Evolutionary conservation across 768 basidiomycete species (phyloP), one percentile per base, ranked within the genome.

Genomic region (Rhizopogon rudus): DNA sequence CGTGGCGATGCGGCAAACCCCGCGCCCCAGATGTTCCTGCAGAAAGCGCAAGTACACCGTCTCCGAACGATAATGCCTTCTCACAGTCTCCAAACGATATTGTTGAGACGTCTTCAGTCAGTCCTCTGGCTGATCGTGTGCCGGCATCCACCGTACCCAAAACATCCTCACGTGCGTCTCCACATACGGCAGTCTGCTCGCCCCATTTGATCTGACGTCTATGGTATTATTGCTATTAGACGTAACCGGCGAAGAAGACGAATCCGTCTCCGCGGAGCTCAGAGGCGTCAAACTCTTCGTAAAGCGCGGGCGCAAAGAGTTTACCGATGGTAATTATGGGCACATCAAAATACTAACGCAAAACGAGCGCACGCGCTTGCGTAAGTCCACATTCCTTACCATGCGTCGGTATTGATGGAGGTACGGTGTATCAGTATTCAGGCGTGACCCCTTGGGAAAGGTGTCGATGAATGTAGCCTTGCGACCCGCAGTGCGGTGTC

Each of bases 391-490:
- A 51, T 52, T 53, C 65, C 51, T 56, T 62, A 25, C 49, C 57
- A 69, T 53, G 52, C 54, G 22, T n/a, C 5, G 3, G 10, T 25
- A 55, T 46, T 53, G 40, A 57, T 61, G 54, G 54, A 52, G 33
- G 58, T 61, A 58, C 54, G 44, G 63, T 65, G n/a, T 64, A 58
- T 50, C 59, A 86, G 86, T 87, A 13, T 87, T 88, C 70, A 81
- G 86, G 6, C 81, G 86, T 5, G 86, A 87, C 58, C 86, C 84
- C 0, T 67, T 88, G 29, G 81, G 82, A 75, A 82, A 87, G 61
- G 81, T 87, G 0, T 81, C 85, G 1, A 82, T 87, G 82, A 87
- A 86, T 62, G 71, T 84, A 42, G 78, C 79, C 22, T 63, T 88
- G 50, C 73, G 73, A 43, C 72, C 82, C 7, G 67, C 80, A 8